phyloP scores from a whole-genome alignment of 2,329 filamentous ascomycete genomes.

The Fusarium sp. region DNA sequence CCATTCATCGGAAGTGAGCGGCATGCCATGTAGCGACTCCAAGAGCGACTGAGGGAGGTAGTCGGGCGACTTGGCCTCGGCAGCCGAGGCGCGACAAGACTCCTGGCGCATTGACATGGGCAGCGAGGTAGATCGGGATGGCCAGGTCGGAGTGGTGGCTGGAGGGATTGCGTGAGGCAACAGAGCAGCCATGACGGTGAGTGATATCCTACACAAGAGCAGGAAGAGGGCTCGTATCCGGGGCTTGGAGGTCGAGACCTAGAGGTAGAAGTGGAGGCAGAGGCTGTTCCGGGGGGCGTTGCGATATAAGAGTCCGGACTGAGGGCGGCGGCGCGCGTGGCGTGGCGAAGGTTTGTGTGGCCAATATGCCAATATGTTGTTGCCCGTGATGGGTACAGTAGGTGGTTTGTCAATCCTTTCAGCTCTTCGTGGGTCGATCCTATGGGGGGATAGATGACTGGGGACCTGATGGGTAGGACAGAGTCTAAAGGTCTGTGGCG shows the following conservation, averaged over 20 bases:
- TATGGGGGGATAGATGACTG: constrained; percentile 3
- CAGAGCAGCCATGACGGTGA: constrained; percentile 34
- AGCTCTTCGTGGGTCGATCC: constrained; percentile 30
- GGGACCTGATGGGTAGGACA: constrained; percentile 17
- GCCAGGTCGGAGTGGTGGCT: constrained; percentile 25
- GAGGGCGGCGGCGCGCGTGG: constrained; percentile 33
- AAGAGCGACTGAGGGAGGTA: constrained; percentile 33
- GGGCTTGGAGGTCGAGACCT: constrained; percentile 7
- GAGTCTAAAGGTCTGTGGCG: constrained; percentile 18
- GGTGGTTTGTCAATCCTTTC: constrained; percentile 20
- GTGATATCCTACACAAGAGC: constrained; percentile 1
- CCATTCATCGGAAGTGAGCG: constrained; percentile 64
- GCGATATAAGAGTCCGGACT: constrained; percentile 41
- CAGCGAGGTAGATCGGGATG: constrained; percentile 21
- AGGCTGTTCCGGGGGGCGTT: constrained; percentile 33
- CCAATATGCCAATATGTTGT: constrained; percentile 37
- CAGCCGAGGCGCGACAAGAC: constrained; percentile 15
- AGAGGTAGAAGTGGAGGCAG: constrained; percentile 19
- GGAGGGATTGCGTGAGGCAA: constrained; percentile 29
- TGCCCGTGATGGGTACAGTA: constrained; percentile 17
- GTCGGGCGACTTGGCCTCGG: constrained; percentile 11
- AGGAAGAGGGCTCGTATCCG: constrained; percentile 10
- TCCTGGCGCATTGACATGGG: constrained; percentile 31
- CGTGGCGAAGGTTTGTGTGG: constrained; percentile 38
- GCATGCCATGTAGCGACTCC: constrained; percentile 48